Evolutionary conservation across 2,329 filamentous ascomycete species (phyloP).

Genomic region (Penicillium sp.): DNA sequence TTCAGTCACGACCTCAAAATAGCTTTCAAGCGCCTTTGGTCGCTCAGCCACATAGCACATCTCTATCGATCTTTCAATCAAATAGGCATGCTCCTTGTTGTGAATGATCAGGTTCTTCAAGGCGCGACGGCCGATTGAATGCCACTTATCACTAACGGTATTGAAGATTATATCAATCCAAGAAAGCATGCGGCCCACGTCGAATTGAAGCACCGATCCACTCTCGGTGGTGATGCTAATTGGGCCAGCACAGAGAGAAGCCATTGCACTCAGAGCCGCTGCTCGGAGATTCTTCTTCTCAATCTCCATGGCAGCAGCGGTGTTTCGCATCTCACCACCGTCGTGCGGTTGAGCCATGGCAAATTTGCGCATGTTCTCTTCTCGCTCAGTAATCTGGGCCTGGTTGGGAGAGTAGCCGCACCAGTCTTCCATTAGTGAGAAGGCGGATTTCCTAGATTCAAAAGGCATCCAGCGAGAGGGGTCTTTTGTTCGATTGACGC

Average conservation of each 20-base stretch:
- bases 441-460: slow-evolving; percentile 90
- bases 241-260: slow-evolving; percentile 78
- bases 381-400: slow-evolving; percentile 72
- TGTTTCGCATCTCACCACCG: slow-evolving; percentile 70
- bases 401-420: slow-evolving; percentile 96
- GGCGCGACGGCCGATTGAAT: slow-evolving; percentile 82
- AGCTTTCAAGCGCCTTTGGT: slow-evolving; percentile 85
- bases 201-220: slow-evolving; percentile 83
- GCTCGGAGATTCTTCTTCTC: slow-evolving; percentile 91
- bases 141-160: slow-evolving; percentile 85
- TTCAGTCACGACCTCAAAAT: slow-evolving; percentile 88
- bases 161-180: slow-evolving; percentile 97
- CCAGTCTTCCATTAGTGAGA: slow-evolving; percentile 98
- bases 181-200: slow-evolving; percentile 84
- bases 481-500: slow-evolving; percentile 80
- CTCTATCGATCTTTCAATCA: slow-evolving; percentile 86
- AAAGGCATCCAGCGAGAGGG: slow-evolving; percentile 96
- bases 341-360: slow-evolving; percentile 75
- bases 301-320: slow-evolving; percentile 91
- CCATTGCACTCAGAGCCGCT: slow-evolving; percentile 93
- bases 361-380: slow-evolving; percentile 83
- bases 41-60: slow-evolving; percentile 83
- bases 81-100: slow-evolving; percentile 80
- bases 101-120: slow-evolving; percentile 86
- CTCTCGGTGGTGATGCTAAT: slow-evolving; percentile 87